Evolutionary conservation across 495 filamentous ascomycete genomes (phyloP), one percentile per base, ranked within the genome.

Genomic region (Terfezia claveryi): DNA sequence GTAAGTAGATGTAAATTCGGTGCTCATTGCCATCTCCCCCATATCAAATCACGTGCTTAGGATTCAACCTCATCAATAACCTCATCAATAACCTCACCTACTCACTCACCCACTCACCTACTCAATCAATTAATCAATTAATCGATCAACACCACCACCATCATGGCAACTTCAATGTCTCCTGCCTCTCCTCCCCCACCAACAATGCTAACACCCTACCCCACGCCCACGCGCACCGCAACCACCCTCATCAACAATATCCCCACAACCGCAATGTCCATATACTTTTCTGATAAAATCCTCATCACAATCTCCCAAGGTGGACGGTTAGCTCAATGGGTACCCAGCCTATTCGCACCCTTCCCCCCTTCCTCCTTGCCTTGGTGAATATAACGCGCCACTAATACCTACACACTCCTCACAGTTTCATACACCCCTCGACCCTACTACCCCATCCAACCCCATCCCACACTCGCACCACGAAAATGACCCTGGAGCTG

Each of bases 311-410:
- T 98, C 56, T 83, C 83, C 4, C 89, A 94, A 67, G 75, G 77
- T 56, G 91, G 89, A 44, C 76, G 84, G 59, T 70, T 95, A 14
- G 82, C 84, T 9, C 91, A 96, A 71, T 98, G 91, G 91, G 87
- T 94, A 65, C 58, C 71, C 71, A 37, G 23, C 17, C 32, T 16
- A 32, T 49, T n/a, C 9, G 27, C 38, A 46, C 38, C 36, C 57
- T 5, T 36, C 7, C 38, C 53, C 53, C 49, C 46, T 53, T 56
- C 50, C 36, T 52, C 49, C 16, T 55, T 58, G 20, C 54, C 32
- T 51, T 56, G 51, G 62, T 63, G 67, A 55, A 67, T 52, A n/a
- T 7, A 12, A 11, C 36, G 4, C 17, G 8, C 3, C 41, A 52
- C 32, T 53, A 38, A 56, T 50, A 51, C n/a, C 27, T 38, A 44